A percentile compares a stretch with the other conserved stretches of the same genome.
These are phyloP conservation scores for Adenanthera pavonina DNA, from an alignment of 306 rosid genomes.

Conservation along the genomic window DNA sequence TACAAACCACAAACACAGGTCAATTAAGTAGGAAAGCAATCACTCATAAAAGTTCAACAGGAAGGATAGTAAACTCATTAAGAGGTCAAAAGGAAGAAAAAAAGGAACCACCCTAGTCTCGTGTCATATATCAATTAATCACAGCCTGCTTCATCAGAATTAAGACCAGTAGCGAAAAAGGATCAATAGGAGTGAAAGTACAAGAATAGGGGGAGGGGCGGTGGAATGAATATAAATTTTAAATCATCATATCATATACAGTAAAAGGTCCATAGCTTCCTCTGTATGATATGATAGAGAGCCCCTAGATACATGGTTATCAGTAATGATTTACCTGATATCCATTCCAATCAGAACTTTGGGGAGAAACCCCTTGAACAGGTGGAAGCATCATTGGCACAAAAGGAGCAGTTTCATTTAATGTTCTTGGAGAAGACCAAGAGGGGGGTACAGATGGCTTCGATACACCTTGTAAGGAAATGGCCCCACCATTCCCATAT, in stretches of 20 bases:
- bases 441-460: conserved; percentile 59
- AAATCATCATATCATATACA: conserved; percentile 18
- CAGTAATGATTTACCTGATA: conserved; percentile 67
- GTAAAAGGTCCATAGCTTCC: conserved; percentile 18
- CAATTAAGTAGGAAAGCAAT: conserved; percentile 32
- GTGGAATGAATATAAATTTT: background rate
- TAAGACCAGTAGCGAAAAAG: background rate
- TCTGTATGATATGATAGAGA: conserved; percentile 11
- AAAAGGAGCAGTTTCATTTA: conserved; percentile 70
- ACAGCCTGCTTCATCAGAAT: conserved; percentile 13
- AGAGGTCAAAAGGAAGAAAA: background rate
- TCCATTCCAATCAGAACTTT: conserved; percentile 80
- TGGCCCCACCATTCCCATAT: conserved; percentile 61
- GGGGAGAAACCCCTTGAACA: conserved; percentile 64
- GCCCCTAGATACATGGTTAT: conserved; percentile 34
- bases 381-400: conserved; percentile 70
- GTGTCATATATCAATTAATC: background rate
- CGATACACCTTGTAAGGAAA: conserved; percentile 59
- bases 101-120: background rate
- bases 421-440: conserved; percentile 73
- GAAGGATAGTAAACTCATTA: conserved; percentile 1
- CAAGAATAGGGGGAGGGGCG: background rate
- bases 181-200: background rate
- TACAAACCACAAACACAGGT: conserved; percentile 43
- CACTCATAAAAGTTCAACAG: conserved; percentile 1